Base-by-base conservation (phyloP, 352 stramenopile species). In the Phytophthora capsici region DNA sequence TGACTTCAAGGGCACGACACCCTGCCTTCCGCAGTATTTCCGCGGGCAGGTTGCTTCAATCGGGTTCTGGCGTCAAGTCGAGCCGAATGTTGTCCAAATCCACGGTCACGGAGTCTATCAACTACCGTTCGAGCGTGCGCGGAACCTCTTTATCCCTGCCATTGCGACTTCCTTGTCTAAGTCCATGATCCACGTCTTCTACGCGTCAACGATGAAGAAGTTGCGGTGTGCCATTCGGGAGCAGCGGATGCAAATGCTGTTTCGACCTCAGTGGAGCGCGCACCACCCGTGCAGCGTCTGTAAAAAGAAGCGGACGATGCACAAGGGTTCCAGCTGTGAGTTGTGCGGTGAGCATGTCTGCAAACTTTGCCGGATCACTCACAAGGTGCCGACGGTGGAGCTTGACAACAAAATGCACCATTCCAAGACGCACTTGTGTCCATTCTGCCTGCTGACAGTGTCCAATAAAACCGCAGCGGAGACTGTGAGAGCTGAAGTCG, bases 151-250 rank as follows among this genome's bases (percentile, higher is more conserved):
- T 25, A 57, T 71, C 25, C 63, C 63, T 38, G 63, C 41, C 3
- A 56, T 71, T n/a, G 49, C 48, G 34, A 66, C 55, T 8, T 66
- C 63, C 38, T 43, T 71, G 40, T 66, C 55, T 20, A 71, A 71
- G 48, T 66, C 63, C 20, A 61, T 71, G 47, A 44, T 71, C 14
- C 63, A 71, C 43, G 49, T 71, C 46, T 71, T 71, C 63, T 66
- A 71, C 36, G 55, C 63, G 41, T 60, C 63, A 0, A 36, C 64
- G 25, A 66, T 71, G 56, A 71, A 71, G 63, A 66, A 66, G 25
- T 10, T 66, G 13, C 48, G 55, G 12, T 66, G 40, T n/a, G 63
- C 63, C 6, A 57, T 71, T 47, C 38, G 47, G 7, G 55, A 71
- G 19, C 63, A 61, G 25, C 32, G 49, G 26, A 71, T 61, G 55